Conservation (phyloP, 2,329 filamentous ascomycete species). For the Thielaviopsis punctulata region DNA sequence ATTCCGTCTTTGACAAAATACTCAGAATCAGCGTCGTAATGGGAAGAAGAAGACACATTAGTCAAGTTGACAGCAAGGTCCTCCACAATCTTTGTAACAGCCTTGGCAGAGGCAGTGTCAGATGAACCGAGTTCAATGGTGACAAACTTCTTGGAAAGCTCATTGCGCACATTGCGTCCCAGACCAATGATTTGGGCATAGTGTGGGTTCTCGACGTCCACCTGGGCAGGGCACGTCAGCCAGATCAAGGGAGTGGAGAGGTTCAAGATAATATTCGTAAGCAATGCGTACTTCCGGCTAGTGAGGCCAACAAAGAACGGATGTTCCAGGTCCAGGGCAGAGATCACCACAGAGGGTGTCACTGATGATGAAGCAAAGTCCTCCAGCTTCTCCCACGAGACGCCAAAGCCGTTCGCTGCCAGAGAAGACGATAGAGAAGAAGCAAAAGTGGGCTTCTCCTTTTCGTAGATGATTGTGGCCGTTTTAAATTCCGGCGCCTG, state of each 20-base stretch:
- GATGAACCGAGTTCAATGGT: conserved; percentile 17
- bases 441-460: neutral
- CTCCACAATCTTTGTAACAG: neutral
- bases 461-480: neutral
- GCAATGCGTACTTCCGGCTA: neutral
- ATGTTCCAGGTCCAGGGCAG: neutral
- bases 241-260: neutral
- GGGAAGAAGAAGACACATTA: neutral
- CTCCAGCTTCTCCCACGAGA: neutral
- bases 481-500: neutral
- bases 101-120: neutral
- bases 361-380: neutral
- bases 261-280: neutral
- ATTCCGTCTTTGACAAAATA: neutral
- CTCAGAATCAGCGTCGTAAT: neutral
- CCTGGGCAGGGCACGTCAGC: neutral
- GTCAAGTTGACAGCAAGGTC: neutral
- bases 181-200: conserved; percentile 18
- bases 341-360: neutral
- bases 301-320: neutral
- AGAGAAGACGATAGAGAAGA: neutral
- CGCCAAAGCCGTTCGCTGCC: neutral
- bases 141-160: conserved; percentile 17
- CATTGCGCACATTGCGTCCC: conserved; percentile 18
- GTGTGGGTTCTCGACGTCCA: conserved; percentile 13